Conservation (phyloP, 148 eudicot species). For the Vaccinium darrowii region DNA sequence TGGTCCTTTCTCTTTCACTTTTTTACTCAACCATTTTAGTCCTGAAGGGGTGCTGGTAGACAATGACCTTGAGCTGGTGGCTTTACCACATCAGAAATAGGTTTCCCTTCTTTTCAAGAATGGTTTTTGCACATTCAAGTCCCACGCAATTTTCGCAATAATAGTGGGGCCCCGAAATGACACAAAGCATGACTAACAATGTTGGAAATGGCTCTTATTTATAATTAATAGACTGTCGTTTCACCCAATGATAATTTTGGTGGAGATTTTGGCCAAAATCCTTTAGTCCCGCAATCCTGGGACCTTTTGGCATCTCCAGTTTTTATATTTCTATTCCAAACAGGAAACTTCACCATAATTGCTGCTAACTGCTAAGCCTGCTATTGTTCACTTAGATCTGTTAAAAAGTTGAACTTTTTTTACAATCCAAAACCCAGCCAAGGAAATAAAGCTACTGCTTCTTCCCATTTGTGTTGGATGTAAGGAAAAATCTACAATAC, state of each 20-base stretch:
- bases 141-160: background rate
- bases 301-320: background rate
- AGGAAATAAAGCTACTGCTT: background rate
- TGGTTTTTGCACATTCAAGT: background rate
- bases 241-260: background rate
- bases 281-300: background rate
- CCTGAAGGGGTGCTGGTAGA: background rate
- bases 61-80: slow-evolving; percentile 1
- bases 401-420: background rate
- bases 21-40: background rate
- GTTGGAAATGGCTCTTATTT: background rate
- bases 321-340: background rate
- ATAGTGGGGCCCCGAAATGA: background rate
- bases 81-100: slow-evolving; percentile 3
- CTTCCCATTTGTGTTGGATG: background rate
- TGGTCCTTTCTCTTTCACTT: background rate
- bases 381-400: background rate
- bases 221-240: background rate
- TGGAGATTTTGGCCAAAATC: background rate
- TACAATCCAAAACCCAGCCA: background rate
- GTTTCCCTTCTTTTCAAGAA: background rate
- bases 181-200: background rate
- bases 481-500: no score
- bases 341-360: background rate
- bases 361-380: background rate